Conservation (phyloP, 164 flowering plant species). For the Sedum album region DNA sequence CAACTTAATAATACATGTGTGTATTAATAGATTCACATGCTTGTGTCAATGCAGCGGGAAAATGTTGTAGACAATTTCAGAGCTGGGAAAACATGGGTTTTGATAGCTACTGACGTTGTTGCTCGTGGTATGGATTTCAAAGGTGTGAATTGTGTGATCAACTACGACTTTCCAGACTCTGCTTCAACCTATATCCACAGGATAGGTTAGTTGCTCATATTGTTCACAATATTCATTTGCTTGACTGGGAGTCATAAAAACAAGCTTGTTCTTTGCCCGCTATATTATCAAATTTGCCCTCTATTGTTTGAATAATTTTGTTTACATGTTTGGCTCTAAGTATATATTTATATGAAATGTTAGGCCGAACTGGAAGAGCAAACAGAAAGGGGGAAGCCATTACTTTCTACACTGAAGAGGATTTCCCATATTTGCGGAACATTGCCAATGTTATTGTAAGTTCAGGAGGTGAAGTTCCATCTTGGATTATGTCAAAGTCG, state of each 20-base stretch:
- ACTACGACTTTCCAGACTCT: conserved; percentile 95
- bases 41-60: conserved; percentile 52
- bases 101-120: conserved; percentile 93
- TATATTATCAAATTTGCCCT: not conserved
- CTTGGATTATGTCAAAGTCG: conserved; percentile 57
- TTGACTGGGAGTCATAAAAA: not conserved
- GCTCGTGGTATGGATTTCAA: conserved; percentile 99
- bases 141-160: conserved; percentile 90
- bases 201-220: conserved; percentile 51
- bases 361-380: conserved; percentile 94
- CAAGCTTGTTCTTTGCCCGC: not conserved
- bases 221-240: not conserved
- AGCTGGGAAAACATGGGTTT: conserved; percentile 93
- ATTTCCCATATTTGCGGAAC: conserved; percentile 65
- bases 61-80: conserved; percentile 83
- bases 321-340: not conserved
- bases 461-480: conserved; percentile 90
- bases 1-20: not conserved
- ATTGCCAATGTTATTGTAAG: conserved; percentile 77
- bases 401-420: conserved; percentile 76
- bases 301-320: not conserved
- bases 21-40: conserved; percentile 2
- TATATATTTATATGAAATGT: conserved; percentile 7
- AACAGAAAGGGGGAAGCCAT: conserved; percentile 87
- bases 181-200: conserved; percentile 87